Evolutionary conservation across 179 eudicot species (phyloP).

Genomic region (Camellia oleifera): DNA sequence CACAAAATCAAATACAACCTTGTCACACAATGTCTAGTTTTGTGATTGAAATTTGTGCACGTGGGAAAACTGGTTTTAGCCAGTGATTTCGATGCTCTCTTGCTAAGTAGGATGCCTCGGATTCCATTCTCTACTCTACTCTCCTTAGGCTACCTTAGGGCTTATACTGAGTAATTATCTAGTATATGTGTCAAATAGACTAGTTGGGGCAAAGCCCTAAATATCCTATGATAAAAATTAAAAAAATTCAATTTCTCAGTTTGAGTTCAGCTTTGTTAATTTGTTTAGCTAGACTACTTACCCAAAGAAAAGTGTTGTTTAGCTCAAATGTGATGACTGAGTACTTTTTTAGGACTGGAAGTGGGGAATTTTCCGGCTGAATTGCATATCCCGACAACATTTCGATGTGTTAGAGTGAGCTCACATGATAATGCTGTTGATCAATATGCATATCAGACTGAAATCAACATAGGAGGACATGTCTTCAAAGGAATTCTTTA

Average conservation of each 20-base stretch:
- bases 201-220: no score
- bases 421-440: constrained; percentile 59
- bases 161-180: no score
- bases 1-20: no score
- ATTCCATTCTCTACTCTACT: no score
- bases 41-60: no score
- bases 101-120: no score
- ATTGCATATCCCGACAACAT: constrained; percentile 48
- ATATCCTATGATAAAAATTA: no score
- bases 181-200: no score
- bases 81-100: neutral
- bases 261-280: neutral
- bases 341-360: constrained; percentile 27
- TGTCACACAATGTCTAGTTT: no score
- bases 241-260: neutral
- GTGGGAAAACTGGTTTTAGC: neutral
- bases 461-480: constrained; percentile 67
- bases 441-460: constrained; percentile 72
- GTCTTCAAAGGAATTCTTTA: constrained; percentile 72
- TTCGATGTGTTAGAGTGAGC: constrained; percentile 63
- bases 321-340: neutral
- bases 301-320: neutral
- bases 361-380: constrained; percentile 57
- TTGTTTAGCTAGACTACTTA: neutral
- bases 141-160: no score